phyloP scores from a whole-genome alignment of 2,329 filamentous ascomycete species.

The Beauveria bassiana region DNA sequence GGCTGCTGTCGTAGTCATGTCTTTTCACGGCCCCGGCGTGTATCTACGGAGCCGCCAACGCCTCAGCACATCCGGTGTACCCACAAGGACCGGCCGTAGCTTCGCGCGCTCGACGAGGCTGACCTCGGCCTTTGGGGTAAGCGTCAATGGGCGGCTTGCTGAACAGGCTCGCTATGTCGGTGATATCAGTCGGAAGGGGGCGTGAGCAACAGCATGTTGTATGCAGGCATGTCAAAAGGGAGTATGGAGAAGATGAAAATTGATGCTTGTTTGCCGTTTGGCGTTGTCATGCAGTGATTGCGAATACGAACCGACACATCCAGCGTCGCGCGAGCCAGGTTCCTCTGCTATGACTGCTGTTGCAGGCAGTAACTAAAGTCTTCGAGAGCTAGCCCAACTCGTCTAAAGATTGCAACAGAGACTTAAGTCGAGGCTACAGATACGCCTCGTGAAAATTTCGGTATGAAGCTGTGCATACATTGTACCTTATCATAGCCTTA shows the following conservation, averaged over 20 bases:
- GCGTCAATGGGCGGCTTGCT: not conserved
- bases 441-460: too few relatives aligned
- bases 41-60: constrained; percentile 4
- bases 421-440: too few relatives aligned
- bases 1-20: not conserved
- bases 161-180: constrained; percentile 4
- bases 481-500: too few relatives aligned
- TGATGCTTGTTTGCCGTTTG: not conserved
- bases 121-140: constrained; percentile 18
- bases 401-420: too few relatives aligned
- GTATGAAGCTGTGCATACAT: too few relatives aligned
- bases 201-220: not conserved
- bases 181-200: not conserved
- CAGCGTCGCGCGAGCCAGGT: too few relatives aligned
- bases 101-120: constrained; percentile 17
- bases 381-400: not conserved
- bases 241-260: not conserved
- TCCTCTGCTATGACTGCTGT: too few relatives aligned
- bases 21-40: constrained; percentile 16
- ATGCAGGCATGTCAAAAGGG: not conserved
- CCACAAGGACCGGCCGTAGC: constrained; percentile 17
- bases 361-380: not conserved
- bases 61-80: not conserved
- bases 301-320: not conserved
- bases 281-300: not conserved